phyloP scores from a whole-genome alignment of 495 filamentous ascomycete genomes.

The Chaetomidium leptoderma region DNA sequence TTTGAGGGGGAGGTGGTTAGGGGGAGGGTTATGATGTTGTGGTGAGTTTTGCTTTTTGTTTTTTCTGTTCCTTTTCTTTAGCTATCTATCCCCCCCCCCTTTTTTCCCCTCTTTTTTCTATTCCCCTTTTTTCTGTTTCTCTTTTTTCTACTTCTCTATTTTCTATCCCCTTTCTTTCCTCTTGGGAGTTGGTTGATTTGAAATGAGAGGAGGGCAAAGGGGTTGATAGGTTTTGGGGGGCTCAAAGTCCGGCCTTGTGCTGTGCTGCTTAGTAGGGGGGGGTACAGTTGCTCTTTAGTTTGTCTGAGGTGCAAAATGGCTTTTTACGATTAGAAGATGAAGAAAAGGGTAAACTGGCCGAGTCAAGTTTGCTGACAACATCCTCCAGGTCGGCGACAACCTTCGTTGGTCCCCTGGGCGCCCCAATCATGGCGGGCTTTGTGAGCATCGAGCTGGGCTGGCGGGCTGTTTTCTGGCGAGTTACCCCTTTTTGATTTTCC shows the following conservation, averaged over 20 bases:
- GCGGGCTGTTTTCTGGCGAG: constrained; percentile 54
- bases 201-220: too few relatives aligned
- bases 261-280: background rate
- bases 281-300: too few relatives aligned
- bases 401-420: constrained; percentile 42
- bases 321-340: too few relatives aligned
- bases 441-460: constrained; percentile 33
- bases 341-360: background rate
- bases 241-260: background rate
- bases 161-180: too few relatives aligned
- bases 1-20: constrained; percentile 35
- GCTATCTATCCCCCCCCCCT: too few relatives aligned
- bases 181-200: too few relatives aligned
- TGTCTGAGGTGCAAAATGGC: background rate
- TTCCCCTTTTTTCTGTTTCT: too few relatives aligned
- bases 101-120: too few relatives aligned
- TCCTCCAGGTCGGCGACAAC: constrained; percentile 16
- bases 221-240: background rate
- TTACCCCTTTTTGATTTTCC: background rate
- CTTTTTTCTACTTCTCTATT: too few relatives aligned
- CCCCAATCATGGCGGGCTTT: constrained; percentile 48
- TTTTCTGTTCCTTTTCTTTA: background rate
- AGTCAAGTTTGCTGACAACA: background rate
- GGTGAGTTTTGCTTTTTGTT: constrained; percentile 11
- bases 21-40: constrained; percentile 32